A percentile compares a stretch with the other conserved stretches of the same genome.
Conservation (phyloP, 2,329 filamentous ascomycete species). For the Ustulina deusta region DNA sequence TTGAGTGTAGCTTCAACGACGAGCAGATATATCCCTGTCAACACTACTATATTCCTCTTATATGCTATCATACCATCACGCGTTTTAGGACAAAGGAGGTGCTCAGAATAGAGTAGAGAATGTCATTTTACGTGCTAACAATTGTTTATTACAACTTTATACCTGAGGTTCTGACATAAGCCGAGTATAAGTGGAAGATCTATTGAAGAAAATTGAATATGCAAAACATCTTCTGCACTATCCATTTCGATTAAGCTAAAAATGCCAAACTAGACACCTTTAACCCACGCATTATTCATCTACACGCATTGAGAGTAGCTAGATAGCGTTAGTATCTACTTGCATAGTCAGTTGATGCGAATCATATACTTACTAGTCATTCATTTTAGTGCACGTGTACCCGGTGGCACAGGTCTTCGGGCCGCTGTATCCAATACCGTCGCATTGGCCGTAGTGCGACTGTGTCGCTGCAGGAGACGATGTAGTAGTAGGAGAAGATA, state of each 20-base stretch:
- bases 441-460: constrained; percentile 31
- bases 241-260: not conserved
- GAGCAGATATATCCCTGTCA: too few species aligned
- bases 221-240: not conserved
- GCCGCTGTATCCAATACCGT: constrained; percentile 30
- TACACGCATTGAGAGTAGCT: constrained; percentile 35
- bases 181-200: not conserved
- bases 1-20: constrained; percentile 47
- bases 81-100: too few species aligned
- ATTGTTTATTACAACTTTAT: too few species aligned
- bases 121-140: too few species aligned
- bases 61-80: too few species aligned
- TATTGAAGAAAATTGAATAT: constrained; percentile 27
- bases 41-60: too few species aligned
- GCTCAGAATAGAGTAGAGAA: too few species aligned
- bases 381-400: constrained; percentile 26
- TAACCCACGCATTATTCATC: not conserved
- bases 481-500: constrained; percentile 14
- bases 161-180: too few species aligned
- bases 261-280: not conserved
- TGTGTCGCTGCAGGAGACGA: constrained; percentile 16
- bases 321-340: constrained; percentile 1
- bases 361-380: constrained; percentile 34
- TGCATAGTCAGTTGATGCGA: not conserved
- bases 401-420: constrained; percentile 29